These are phyloP conservation scores for Guillardia theta DNA, from an alignment of 78 protist genomes.

Conservation along the genomic window DNA sequence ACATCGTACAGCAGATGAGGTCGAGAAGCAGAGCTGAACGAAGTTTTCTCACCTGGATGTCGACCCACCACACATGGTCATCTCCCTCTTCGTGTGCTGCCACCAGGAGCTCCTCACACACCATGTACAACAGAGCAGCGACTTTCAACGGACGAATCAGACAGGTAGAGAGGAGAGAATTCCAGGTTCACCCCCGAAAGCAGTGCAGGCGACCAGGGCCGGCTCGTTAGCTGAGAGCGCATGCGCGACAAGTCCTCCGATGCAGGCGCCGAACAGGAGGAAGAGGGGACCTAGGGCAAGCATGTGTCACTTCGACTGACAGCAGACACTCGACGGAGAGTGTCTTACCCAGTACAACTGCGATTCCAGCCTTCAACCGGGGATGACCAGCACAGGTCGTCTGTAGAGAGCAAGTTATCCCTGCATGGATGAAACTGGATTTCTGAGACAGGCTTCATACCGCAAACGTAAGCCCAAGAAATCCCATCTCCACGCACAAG, in stretches of 20 bases:
- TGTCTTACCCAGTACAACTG: too few relatives aligned
- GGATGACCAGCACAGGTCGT: too few relatives aligned
- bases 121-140: conserved; percentile 36
- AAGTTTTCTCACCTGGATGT: not conserved
- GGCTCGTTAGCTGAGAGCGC: conserved; percentile 32
- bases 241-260: not conserved
- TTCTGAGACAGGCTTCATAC: too few relatives aligned
- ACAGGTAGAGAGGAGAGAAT: not conserved
- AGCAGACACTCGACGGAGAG: too few relatives aligned
- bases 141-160: not conserved
- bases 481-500: conserved; percentile 15
- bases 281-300: not conserved
- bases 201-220: conserved; percentile 5
- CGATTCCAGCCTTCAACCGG: too few relatives aligned
- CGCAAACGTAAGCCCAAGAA: not conserved
- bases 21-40: not conserved
- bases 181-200: not conserved
- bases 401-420: too few relatives aligned
- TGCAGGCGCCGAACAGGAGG: not conserved
- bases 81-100: conserved; percentile 33
- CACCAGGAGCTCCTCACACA: conserved; percentile 29
- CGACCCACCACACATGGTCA: conserved; percentile 29
- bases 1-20: not conserved
- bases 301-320: too few relatives aligned
- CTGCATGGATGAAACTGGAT: too few relatives aligned